Evolutionary conservation across 768 basidiomycete genomes (phyloP).

Genomic region (Leucocoprinus birnbaumii): DNA sequence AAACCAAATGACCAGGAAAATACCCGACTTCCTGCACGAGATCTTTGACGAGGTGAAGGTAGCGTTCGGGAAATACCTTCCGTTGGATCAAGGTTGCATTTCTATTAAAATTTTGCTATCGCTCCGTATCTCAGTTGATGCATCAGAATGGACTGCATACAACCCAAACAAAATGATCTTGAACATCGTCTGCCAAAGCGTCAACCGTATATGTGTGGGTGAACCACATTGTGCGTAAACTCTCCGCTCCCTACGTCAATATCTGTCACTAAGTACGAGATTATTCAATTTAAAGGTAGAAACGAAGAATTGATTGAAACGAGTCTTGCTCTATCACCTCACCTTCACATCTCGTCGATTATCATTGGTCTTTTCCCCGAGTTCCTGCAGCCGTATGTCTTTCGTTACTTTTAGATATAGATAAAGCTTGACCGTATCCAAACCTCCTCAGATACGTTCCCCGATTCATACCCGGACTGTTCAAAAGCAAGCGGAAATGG

Average conservation of each 20-base stretch:
- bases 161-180: conserved; percentile 21
- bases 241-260: no score
- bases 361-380: conserved; percentile 23
- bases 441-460: conserved; percentile 15
- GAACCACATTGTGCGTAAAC: conserved; percentile 36
- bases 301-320: conserved; percentile 32
- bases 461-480: conserved; percentile 15
- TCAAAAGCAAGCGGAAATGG: conserved; percentile 14
- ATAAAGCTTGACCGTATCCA: neutral
- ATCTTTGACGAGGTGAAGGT: conserved; percentile 40
- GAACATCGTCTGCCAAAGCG: conserved; percentile 35
- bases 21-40: conserved; percentile 33
- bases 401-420: no score
- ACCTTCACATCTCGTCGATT: conserved; percentile 17
- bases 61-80: conserved; percentile 37
- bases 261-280: no score
- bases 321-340: conserved; percentile 4
- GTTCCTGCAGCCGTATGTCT: conserved; percentile 22
- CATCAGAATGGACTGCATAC: conserved; percentile 36
- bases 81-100: conserved; percentile 21
- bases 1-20: conserved; percentile 31
- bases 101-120: neutral
- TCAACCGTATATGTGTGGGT: conserved; percentile 47
- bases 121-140: no score
- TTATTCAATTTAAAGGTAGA: no score